Evolutionary conservation across 768 basidiomycete species (phyloP).

Genomic region (Pleurotus tuoliensis): DNA sequence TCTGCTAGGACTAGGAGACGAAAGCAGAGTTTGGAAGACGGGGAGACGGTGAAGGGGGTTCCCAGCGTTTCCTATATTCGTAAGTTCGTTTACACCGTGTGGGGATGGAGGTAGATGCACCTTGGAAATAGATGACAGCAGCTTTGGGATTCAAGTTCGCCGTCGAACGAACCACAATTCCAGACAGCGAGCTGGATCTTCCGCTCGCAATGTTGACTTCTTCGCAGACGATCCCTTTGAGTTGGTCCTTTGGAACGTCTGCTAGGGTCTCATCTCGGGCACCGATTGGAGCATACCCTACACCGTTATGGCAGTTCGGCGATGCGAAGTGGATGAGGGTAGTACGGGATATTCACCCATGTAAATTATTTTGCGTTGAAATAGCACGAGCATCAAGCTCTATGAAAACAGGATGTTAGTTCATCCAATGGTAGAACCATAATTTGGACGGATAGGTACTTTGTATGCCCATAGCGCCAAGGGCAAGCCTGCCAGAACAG

Average conservation of each 20-base stretch:
- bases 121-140: constrained; percentile 23
- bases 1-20: constrained; percentile 8
- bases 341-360: constrained; percentile 27
- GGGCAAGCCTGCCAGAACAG: constrained; percentile 33
- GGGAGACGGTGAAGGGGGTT: constrained; percentile 43
- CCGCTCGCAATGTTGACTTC: constrained; percentile 14
- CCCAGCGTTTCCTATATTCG: constrained; percentile 44
- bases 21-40: constrained; percentile 32
- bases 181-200: constrained; percentile 9
- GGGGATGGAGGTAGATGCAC: constrained; percentile 4
- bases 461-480: constrained; percentile 39
- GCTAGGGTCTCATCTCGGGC: constrained; percentile 31
- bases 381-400: constrained; percentile 43
- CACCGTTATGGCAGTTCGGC: neutral
- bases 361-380: constrained; percentile 49
- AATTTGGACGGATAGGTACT: neutral
- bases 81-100: neutral
- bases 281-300: constrained; percentile 35
- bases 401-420: constrained; percentile 12
- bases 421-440: neutral
- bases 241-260: constrained; percentile 10
- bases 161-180: constrained; percentile 12
- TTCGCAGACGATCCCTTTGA: constrained; percentile 13
- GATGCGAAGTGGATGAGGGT: neutral
- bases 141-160: constrained; percentile 3